Base-by-base conservation (phyloP, 2,329 filamentous ascomycete genomes). In the Macrophomina tecta region DNA sequence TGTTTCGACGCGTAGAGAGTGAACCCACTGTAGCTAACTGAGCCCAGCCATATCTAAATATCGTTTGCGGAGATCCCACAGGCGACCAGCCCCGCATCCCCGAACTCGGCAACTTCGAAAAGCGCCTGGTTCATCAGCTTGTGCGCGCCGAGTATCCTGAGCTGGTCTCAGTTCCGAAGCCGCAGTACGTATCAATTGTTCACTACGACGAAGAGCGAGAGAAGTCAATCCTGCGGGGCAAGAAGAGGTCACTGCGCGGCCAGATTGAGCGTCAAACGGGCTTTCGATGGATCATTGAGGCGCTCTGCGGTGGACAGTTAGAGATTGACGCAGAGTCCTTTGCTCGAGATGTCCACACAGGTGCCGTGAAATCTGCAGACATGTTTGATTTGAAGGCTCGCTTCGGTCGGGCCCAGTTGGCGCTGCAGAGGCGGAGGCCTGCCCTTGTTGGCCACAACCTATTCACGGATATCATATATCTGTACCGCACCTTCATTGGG, bases 361-460 rank as follows among this genome's bases (percentile, higher is more conserved):
- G 78, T 9, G 72, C 78, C 62, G 70, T 69, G 12, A 73, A 77
- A 45, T 78, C 76, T 28, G 74, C 72, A 2, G 78, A 81, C 64
- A 58, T 77, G 48, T 67, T 77, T 18, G 72, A 77, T 48, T 73
- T 77, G 67, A 77, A 75, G 38, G 72, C 74, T 40, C 75, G 78
- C 38, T 81, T 82, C 56, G 70, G 78, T 40, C 76, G 78, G 18
- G 79, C 79, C 0, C 77, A 82, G 63, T 70, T 75, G 5, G 74
- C 78, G 5, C 72, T 89, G 12, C 80, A 79, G 51, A 73, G 76
- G 23, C 82, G 80, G 23, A 80, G 82, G 14, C 81, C 83, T 2
- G 79, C 87, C 0, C 71, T 91, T 0, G 82, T 91, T 3, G 88
- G 88, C 0, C 88, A 91, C 76, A 91, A 91, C 70, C 81, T 87